Percentiles rank a stretch among this genome's conserved stretches.
phyloP scores from a whole-genome alignment of 805 yeast species.

The Cyberlindnera japonica region DNA sequence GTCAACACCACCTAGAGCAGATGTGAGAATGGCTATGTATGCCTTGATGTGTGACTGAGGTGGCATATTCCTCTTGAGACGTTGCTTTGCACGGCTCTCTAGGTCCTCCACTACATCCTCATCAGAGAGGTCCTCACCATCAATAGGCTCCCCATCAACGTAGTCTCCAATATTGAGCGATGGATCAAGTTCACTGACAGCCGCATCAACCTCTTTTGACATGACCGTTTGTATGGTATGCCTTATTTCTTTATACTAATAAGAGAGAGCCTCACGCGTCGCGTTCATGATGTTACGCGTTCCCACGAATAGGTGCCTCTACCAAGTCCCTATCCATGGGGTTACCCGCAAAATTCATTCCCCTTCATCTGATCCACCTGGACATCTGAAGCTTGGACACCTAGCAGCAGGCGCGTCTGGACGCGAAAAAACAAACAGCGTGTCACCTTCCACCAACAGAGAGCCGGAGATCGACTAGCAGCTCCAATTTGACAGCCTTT shows the following conservation, averaged over 20 bases:
- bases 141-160: conserved; percentile 16
- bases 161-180: conserved; percentile 9
- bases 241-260: background rate
- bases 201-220: background rate
- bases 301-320: no score
- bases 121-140: conserved; percentile 8
- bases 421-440: conserved; percentile 15
- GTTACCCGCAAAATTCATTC: background rate
- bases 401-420: background rate
- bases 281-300: background rate
- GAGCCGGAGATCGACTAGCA: no score
- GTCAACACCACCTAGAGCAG: conserved; percentile 92
- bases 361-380: background rate
- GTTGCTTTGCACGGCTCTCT: conserved; percentile 1
- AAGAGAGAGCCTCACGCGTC: background rate
- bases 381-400: background rate
- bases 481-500: background rate
- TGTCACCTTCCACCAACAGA: conserved; percentile 8
- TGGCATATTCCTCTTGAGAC: conserved; percentile 4
- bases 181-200: background rate
- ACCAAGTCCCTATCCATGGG: no score
- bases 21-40: conserved; percentile 73
- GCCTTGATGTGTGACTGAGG: conserved; percentile 40
- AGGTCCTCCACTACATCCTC: conserved; percentile 1
- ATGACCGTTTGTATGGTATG: background rate